phyloP scores from a whole-genome alignment of 1,284 basidiomycete species.

The Termitomyces sp. region DNA sequence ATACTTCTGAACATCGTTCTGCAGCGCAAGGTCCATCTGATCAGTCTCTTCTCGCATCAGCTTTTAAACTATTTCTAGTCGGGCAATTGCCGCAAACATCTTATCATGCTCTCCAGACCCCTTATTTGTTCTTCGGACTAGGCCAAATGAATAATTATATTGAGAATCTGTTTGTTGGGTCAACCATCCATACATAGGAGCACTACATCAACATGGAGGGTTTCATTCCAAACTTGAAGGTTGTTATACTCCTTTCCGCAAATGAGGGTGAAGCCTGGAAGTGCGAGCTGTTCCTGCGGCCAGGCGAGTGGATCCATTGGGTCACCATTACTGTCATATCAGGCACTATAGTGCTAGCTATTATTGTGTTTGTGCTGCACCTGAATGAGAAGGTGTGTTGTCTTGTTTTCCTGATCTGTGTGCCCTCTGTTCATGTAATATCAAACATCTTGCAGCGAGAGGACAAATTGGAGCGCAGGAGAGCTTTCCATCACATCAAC shows the following conservation, averaged over 20 bases:
- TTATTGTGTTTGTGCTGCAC: conserved; percentile 85
- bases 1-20: conserved; percentile 84
- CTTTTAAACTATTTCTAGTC: conserved; percentile 41
- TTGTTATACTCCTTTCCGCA: conserved; percentile 86
- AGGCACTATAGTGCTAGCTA: conserved; percentile 69
- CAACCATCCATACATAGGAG: conserved; percentile 64
- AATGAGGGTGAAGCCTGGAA: conserved; percentile 67
- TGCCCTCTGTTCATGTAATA: conserved; percentile 7
- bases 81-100: conserved; percentile 90
- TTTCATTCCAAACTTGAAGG: conserved; percentile 94
- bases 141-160: conserved; percentile 99
- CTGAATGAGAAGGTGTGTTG: conserved; percentile 80
- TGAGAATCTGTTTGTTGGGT: conserved; percentile 92
- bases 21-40: conserved; percentile 74
- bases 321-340: conserved; percentile 84
- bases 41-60: neutral
- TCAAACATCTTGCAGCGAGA: conserved; percentile 56
- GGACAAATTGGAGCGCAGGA: conserved; percentile 85
- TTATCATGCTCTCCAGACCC: conserved; percentile 85
- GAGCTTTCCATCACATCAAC: conserved; percentile 91
- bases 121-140: conserved; percentile 94
- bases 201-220: conserved; percentile 92
- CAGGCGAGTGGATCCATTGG: conserved; percentile 97
- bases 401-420: conserved; percentile 4
- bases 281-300: conserved; percentile 86